phyloP scores from a whole-genome alignment of 2,329 filamentous ascomycete species.

The Salinomyces thailandicus region DNA sequence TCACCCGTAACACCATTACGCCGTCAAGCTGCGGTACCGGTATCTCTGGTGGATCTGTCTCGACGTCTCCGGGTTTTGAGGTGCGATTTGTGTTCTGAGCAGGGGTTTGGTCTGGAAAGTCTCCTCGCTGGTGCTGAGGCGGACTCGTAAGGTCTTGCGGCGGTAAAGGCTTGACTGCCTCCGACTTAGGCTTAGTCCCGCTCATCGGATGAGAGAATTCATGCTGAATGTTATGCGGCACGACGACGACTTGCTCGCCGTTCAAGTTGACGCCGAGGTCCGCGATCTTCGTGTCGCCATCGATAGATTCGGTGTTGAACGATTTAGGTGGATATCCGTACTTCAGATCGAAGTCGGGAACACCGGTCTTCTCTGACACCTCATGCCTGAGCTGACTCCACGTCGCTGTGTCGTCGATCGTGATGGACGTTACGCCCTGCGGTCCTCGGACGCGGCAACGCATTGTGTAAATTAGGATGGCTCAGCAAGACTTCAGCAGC shows the following conservation, averaged over 20 bases:
- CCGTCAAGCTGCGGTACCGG: slow-evolving; percentile 46
- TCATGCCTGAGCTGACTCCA: slow-evolving; percentile 50
- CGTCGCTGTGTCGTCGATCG: slow-evolving; percentile 57
- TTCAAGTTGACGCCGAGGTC: slow-evolving; percentile 53
- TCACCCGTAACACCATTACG: slow-evolving; percentile 67
- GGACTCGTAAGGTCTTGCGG: slow-evolving; percentile 12
- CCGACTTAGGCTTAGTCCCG: slow-evolving; percentile 12
- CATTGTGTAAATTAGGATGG: no score
- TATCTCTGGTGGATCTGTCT: slow-evolving; percentile 53
- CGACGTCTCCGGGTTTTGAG: slow-evolving; percentile 33
- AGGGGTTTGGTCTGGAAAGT: slow-evolving; percentile 20
- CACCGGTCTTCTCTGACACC: slow-evolving; percentile 53
- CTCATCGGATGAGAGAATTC: slow-evolving; percentile 24
- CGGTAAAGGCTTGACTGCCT: slow-evolving; percentile 18
- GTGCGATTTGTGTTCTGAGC: slow-evolving; percentile 30
- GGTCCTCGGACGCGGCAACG: slow-evolving; percentile 67
- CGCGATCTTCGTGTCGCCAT: slow-evolving; percentile 39
- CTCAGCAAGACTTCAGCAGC: no score
- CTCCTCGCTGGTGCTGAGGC: slow-evolving; percentile 17
- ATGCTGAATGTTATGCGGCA: slow-evolving; percentile 33
- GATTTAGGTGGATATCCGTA: slow-evolving; percentile 72
- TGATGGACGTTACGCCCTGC: slow-evolving; percentile 58
- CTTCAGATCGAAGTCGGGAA: slow-evolving; percentile 63
- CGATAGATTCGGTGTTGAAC: slow-evolving; percentile 49
- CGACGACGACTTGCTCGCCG: slow-evolving; percentile 59